Evolutionary conservation across 2,329 filamentous ascomycete species (phyloP).

Genomic region (Elsinoe perseae): DNA sequence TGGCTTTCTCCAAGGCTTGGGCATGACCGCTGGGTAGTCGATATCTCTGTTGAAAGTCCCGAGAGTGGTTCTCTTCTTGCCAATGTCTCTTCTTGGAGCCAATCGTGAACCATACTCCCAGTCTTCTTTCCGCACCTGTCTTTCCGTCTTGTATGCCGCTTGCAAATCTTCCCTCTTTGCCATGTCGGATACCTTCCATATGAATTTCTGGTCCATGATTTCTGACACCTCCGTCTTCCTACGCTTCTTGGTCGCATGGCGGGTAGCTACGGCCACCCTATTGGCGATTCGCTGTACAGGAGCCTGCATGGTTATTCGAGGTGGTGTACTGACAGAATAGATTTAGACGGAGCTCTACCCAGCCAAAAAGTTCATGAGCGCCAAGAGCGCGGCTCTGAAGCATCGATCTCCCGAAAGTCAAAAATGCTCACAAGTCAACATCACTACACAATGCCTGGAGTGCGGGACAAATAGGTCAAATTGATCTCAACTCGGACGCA

Average conservation of each 20-base stretch:
- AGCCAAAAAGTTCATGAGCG: constrained; percentile 17
- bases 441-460: too few relatives aligned
- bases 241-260: constrained; percentile 14
- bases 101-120: constrained; percentile 6
- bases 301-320: background rate
- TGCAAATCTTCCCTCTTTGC: background rate
- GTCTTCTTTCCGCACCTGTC: constrained; percentile 3
- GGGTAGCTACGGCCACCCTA: constrained; percentile 24
- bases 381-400: constrained; percentile 13
- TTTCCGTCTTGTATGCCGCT: background rate
- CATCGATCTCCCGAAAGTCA: constrained; percentile 12
- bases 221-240: background rate
- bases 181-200: background rate
- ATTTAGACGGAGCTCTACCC: constrained; percentile 17
- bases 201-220: background rate
- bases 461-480: too few relatives aligned
- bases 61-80: background rate
- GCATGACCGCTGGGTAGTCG: background rate
- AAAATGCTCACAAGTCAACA: too few relatives aligned
- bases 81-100: background rate
- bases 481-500: too few relatives aligned
- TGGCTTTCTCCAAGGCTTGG: constrained; percentile 22
- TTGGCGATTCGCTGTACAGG: background rate
- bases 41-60: constrained; percentile 1
- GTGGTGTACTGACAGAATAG: background rate